Conservation (phyloP, 768 basidiomycete genomes). For the Neoboletus magnificus region DNA sequence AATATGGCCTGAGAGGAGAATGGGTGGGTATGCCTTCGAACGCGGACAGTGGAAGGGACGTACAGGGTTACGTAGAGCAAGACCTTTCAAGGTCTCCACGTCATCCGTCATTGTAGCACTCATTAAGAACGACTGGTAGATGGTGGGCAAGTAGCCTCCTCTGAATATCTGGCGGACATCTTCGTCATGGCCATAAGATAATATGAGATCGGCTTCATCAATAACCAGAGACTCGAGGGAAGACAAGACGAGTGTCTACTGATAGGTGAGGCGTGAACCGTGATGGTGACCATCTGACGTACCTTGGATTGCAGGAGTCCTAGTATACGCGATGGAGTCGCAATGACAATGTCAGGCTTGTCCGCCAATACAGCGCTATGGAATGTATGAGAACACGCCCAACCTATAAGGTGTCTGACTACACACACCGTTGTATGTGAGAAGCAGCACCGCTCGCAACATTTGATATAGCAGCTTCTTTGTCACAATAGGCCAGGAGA, state of each 20-base stretch:
- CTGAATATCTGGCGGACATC: slow-evolving; percentile 72
- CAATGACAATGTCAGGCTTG: slow-evolving; percentile 74
- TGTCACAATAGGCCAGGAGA: slow-evolving; percentile 76
- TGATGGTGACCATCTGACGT: slow-evolving; percentile 6
- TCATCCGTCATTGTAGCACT: slow-evolving; percentile 97
- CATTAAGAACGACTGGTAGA: slow-evolving; percentile 93
- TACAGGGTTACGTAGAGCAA: slow-evolving; percentile 85
- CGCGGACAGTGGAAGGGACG: slow-evolving; percentile 25
- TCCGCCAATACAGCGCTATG: slow-evolving; percentile 57
- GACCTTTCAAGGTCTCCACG: slow-evolving; percentile 85
- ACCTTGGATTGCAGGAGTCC: slow-evolving; percentile 70
- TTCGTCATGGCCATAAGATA: slow-evolving; percentile 95
- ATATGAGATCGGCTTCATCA: slow-evolving; percentile 95
- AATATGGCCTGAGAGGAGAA: slow-evolving; percentile 63
- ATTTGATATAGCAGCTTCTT: slow-evolving; percentile 68
- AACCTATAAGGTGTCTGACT: slow-evolving; percentile 11
- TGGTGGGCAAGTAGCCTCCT: slow-evolving; percentile 70
- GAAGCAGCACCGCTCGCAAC: slow-evolving; percentile 67
- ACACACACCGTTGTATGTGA: slow-evolving; percentile 73
- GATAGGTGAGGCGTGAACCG: not conserved
- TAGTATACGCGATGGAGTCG: slow-evolving; percentile 72
- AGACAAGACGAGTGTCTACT: slow-evolving; percentile 59
- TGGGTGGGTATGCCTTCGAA: not conserved
- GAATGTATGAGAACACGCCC: not conserved
- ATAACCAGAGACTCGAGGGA: slow-evolving; percentile 85